These are phyloP conservation scores for Aquanectria penicillioides DNA, from an alignment of 2,329 filamentous ascomycete genomes.

Conservation along the genomic window DNA sequence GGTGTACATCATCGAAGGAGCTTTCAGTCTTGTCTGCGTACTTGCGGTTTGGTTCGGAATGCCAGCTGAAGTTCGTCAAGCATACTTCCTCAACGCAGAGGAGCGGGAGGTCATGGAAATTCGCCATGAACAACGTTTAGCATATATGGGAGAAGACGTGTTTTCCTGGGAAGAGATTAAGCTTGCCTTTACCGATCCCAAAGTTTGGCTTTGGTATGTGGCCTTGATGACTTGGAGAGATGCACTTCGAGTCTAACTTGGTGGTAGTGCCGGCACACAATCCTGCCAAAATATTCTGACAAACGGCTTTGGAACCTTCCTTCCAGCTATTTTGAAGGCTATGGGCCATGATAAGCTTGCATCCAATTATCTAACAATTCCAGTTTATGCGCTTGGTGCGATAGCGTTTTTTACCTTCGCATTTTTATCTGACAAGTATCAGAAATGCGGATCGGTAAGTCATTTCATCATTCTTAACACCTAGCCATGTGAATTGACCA, in stretches of 20 bases:
- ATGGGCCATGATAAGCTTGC: slow-evolving; percentile 60
- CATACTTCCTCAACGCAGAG: slow-evolving; percentile 10
- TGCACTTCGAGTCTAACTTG: too few relatives aligned
- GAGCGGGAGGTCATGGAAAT: slow-evolving; percentile 14
- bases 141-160: slow-evolving; percentile 57
- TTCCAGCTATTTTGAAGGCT: slow-evolving; percentile 61
- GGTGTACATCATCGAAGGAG: slow-evolving; percentile 62
- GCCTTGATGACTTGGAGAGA: neutral
- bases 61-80: slow-evolving; percentile 9
- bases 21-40: slow-evolving; percentile 1
- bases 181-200: slow-evolving; percentile 57
- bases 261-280: slow-evolving; percentile 50
- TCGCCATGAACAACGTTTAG: slow-evolving; percentile 3
- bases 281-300: slow-evolving; percentile 60
- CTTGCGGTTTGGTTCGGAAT: slow-evolving; percentile 17
- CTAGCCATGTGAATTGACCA: neutral
- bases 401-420: slow-evolving; percentile 54
- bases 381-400: slow-evolving; percentile 60
- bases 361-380: slow-evolving; percentile 62
- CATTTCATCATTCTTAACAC: neutral
- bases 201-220: slow-evolving; percentile 53
- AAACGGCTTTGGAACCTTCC: slow-evolving; percentile 65
- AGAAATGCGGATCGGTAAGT: slow-evolving; percentile 4
- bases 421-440: slow-evolving; percentile 56
- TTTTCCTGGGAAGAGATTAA: slow-evolving; percentile 60